Evolutionary conservation across 2,329 filamentous ascomycete species (phyloP).

Genomic region (Xylariaceae sp.): DNA sequence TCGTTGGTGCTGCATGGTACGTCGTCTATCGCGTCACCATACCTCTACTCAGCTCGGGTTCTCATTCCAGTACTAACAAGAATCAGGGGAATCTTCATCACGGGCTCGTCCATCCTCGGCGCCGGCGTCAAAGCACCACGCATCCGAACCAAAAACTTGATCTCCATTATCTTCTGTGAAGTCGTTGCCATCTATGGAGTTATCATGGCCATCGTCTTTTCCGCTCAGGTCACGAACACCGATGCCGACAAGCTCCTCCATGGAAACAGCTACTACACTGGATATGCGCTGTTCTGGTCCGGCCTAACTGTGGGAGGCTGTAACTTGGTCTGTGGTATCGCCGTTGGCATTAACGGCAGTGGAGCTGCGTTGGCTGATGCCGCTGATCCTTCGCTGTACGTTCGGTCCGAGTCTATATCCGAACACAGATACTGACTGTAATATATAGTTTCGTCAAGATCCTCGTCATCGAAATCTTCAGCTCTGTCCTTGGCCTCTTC

Average conservation of each 20-base stretch:
- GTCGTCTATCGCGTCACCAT: slow-evolving; percentile 16
- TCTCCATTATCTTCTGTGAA: slow-evolving; percentile 99
- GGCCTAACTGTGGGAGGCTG: slow-evolving; percentile 92
- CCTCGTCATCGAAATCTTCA: slow-evolving; percentile 98
- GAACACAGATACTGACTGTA: not conserved
- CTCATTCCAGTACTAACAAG: not conserved
- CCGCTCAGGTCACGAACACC: slow-evolving; percentile 73
- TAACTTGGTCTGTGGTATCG: slow-evolving; percentile 93
- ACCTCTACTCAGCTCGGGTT: not conserved
- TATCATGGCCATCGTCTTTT: slow-evolving; percentile 99
- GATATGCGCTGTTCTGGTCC: slow-evolving; percentile 93
- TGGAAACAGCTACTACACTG: slow-evolving; percentile 83
- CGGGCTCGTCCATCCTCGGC: slow-evolving; percentile 93
- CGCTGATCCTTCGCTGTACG: slow-evolving; percentile 83
- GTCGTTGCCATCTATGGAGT: slow-evolving; percentile 99
- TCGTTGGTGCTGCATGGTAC: slow-evolving; percentile 96
- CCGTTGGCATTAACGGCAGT: slow-evolving; percentile 96
- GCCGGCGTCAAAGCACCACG: slow-evolving; percentile 94
- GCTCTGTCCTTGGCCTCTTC: slow-evolving; percentile 92
- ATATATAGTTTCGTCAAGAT: slow-evolving; percentile 86
- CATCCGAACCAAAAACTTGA: slow-evolving; percentile 98
- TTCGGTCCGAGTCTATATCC: slow-evolving; percentile 16
- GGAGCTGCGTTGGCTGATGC: slow-evolving; percentile 95
- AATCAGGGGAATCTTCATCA: slow-evolving; percentile 97
- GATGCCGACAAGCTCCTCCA: slow-evolving; percentile 63